Evolutionary conservation across 2,329 filamentous ascomycete species (phyloP).

Genomic region (Aspergillus fructus): DNA sequence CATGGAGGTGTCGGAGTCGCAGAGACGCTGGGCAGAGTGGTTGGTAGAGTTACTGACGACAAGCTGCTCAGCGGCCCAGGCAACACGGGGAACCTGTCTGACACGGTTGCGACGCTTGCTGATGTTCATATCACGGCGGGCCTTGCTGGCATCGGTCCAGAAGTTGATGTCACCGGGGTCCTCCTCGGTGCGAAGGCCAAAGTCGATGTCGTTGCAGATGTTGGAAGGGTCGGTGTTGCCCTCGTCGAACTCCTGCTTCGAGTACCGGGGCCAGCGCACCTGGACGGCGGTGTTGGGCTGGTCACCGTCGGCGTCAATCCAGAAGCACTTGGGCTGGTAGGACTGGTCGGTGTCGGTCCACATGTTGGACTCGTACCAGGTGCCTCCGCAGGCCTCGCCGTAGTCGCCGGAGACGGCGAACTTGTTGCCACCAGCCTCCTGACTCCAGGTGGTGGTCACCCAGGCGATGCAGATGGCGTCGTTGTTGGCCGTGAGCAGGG

Average conservation of each 20-base stretch:
- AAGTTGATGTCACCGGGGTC: slow-evolving; percentile 9
- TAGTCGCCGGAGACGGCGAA: slow-evolving; percentile 14
- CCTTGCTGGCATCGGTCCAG: neutral
- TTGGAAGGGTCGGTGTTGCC: neutral
- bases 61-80: slow-evolving; percentile 1
- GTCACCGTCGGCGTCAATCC: slow-evolving; percentile 12
- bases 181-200: slow-evolving; percentile 8
- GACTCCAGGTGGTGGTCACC: slow-evolving; percentile 14
- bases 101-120: neutral
- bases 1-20: slow-evolving; percentile 10
- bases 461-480: slow-evolving; percentile 15
- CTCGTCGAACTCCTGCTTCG: neutral
- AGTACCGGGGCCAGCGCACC: slow-evolving; percentile 10
- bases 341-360: slow-evolving; percentile 8
- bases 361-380: slow-evolving; percentile 14
- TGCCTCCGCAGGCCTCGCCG: slow-evolving; percentile 10
- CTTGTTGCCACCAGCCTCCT: slow-evolving; percentile 10
- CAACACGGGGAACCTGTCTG: neutral
- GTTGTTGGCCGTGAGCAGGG: slow-evolving; percentile 9
- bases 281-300: slow-evolving; percentile 12
- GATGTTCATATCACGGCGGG: neutral
- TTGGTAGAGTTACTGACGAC: neutral
- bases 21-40: slow-evolving; percentile 5
- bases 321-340: slow-evolving; percentile 14
- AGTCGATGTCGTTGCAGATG: slow-evolving; percentile 12